These are phyloP conservation scores for Ophioceras dolichostomum DNA, from an alignment of 2,329 filamentous ascomycete species.

Conservation along the genomic window DNA sequence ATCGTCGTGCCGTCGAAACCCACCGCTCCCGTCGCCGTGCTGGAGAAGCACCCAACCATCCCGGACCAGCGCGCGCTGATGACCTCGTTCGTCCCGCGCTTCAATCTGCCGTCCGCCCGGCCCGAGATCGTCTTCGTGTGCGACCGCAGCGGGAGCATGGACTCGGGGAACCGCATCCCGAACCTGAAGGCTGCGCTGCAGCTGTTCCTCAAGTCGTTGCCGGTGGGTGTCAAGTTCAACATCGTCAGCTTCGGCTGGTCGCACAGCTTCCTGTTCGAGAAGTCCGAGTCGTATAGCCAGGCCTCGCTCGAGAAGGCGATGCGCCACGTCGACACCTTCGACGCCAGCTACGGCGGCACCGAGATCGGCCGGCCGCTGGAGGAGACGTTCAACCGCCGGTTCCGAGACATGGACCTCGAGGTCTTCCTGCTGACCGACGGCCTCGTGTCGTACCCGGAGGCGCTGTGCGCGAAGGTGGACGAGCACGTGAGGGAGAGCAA, in stretches of 20 bases:
- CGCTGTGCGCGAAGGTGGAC: slow-evolving; percentile 32
- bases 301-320: slow-evolving; percentile 28
- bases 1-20: slow-evolving; percentile 49
- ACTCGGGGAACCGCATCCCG: slow-evolving; percentile 27
- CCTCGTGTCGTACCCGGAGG: slow-evolving; percentile 33
- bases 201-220: slow-evolving; percentile 54
- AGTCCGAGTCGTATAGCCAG: slow-evolving; percentile 32
- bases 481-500: slow-evolving; percentile 23
- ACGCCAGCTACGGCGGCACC: slow-evolving; percentile 38
- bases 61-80: slow-evolving; percentile 54
- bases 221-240: slow-evolving; percentile 54
- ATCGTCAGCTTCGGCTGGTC: slow-evolving; percentile 52
- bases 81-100: slow-evolving; percentile 58
- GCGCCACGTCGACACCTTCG: slow-evolving; percentile 26
- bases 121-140: slow-evolving; percentile 61
- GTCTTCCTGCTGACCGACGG: slow-evolving; percentile 46
- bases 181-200: slow-evolving; percentile 43
- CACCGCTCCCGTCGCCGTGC: slow-evolving; percentile 47
- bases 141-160: slow-evolving; percentile 60
- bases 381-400: slow-evolving; percentile 27
- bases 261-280: slow-evolving; percentile 29
- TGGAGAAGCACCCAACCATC: slow-evolving; percentile 53
- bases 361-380: slow-evolving; percentile 34
- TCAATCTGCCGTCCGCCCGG: slow-evolving; percentile 40
- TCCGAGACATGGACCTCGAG: slow-evolving; percentile 35